Conservation (phyloP, 106 monocot genomes). For the Dendrobium catenatum region DNA sequence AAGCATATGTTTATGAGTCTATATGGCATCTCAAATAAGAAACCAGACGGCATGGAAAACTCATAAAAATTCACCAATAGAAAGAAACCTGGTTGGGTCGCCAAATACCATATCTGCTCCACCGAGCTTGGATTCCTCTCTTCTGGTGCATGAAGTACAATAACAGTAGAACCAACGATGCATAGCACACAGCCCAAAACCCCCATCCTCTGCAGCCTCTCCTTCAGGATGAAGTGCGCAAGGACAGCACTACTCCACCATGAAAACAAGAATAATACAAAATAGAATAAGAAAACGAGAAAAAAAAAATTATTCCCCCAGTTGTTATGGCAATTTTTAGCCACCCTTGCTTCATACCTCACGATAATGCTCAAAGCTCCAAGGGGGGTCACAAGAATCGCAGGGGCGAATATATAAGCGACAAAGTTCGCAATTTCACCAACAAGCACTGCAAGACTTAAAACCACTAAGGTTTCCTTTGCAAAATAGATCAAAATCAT, state of each 20-base stretch:
- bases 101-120: conserved; percentile 76
- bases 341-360: conserved; percentile 35
- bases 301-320: neutral
- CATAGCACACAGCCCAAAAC: conserved; percentile 79
- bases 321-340: neutral
- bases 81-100: conserved; percentile 70
- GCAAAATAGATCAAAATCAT: conserved; percentile 3
- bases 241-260: conserved; percentile 42
- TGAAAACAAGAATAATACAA: neutral
- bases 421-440: conserved; percentile 90
- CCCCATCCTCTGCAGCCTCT: conserved; percentile 74
- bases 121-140: conserved; percentile 73
- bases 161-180: conserved; percentile 78
- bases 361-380: conserved; percentile 95
- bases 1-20: neutral
- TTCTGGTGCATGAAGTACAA: conserved; percentile 81
- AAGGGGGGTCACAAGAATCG: conserved; percentile 83
- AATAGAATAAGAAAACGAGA: neutral
- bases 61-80: neutral
- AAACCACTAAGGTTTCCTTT: neutral
- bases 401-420: conserved; percentile 90
- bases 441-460: conserved; percentile 54
- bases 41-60: neutral
- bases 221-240: conserved; percentile 62
- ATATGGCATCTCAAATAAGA: neutral